These are phyloP conservation scores for Lathyrus sativus DNA, from an alignment of 306 rosid genomes.

Conservation along the genomic window DNA sequence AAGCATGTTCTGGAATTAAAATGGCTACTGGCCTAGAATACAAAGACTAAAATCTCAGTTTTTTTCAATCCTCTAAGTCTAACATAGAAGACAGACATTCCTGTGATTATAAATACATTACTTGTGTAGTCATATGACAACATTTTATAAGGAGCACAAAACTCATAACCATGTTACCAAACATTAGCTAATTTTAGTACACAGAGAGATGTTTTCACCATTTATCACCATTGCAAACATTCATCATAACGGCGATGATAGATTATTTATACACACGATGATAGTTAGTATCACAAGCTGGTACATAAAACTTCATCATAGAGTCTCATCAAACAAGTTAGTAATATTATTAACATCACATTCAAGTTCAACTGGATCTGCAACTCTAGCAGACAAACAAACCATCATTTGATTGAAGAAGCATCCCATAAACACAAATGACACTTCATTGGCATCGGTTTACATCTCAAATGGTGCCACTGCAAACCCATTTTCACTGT, in stretches of 20 bases:
- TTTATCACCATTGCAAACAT: background rate
- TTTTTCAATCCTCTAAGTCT: no score
- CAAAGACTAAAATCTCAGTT: no score
- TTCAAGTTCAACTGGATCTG: constrained; percentile 13
- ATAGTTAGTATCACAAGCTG: background rate
- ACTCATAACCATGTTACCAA: background rate
- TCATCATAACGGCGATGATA: background rate
- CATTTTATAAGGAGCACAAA: background rate
- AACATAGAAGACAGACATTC: no score
- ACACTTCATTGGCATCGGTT: constrained; percentile 9
- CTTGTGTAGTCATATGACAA: no score
- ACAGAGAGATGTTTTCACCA: background rate
- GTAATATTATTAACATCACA: constrained; percentile 10
- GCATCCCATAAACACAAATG: constrained; percentile 22
- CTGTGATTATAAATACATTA: no score
- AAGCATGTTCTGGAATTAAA: no score
- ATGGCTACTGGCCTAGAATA: no score
- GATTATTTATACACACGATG: constrained; percentile 16
- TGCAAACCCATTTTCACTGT: constrained; percentile 35
- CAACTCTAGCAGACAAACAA: constrained; percentile 22
- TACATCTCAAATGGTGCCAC: constrained; percentile 13
- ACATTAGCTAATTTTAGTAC: background rate
- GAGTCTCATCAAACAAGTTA: background rate
- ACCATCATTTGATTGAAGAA: constrained; percentile 23
- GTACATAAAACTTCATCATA: constrained; percentile 14